Conservation (phyloP, 2,329 filamentous ascomycete species). For the Colletotrichum navitas region DNA sequence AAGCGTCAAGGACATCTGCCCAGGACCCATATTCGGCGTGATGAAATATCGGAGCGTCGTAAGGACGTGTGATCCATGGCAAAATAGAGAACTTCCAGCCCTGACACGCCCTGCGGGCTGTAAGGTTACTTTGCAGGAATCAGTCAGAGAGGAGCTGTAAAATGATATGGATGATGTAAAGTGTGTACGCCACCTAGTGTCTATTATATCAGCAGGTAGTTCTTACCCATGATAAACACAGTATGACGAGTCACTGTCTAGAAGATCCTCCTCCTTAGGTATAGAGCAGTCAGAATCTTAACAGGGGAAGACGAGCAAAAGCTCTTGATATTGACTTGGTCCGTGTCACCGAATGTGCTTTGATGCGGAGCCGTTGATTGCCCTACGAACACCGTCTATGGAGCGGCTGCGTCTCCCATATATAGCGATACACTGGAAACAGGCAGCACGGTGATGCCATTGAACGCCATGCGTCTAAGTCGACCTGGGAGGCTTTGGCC, state of each 20-base stretch:
- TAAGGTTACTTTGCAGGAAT: no score
- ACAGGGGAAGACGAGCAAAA: neutral
- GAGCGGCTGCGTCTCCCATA: constrained; percentile 27
- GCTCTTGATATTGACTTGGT: no score
- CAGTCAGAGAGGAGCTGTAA: no score
- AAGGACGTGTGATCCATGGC: neutral
- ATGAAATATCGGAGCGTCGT: neutral
- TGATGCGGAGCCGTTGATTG: neutral
- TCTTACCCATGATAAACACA: neutral
- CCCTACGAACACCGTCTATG: neutral
- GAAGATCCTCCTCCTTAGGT: neutral
- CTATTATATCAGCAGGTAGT: neutral
- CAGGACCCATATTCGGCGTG: neutral
- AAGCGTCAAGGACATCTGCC: neutral
- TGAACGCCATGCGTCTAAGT: constrained; percentile 50
- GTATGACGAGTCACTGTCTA: neutral
- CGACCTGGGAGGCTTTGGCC: constrained; percentile 41
- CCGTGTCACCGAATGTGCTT: no score
- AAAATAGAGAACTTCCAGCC: constrained; percentile 14
- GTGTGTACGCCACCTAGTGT: no score
- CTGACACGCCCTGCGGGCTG: neutral
- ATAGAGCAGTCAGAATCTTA: neutral
- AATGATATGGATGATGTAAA: no score
- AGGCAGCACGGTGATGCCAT: constrained; percentile 47
- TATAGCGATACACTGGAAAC: constrained; percentile 47